phyloP scores from a whole-genome alignment of 2,329 filamentous ascomycete species.

The Beauveria sp. region DNA sequence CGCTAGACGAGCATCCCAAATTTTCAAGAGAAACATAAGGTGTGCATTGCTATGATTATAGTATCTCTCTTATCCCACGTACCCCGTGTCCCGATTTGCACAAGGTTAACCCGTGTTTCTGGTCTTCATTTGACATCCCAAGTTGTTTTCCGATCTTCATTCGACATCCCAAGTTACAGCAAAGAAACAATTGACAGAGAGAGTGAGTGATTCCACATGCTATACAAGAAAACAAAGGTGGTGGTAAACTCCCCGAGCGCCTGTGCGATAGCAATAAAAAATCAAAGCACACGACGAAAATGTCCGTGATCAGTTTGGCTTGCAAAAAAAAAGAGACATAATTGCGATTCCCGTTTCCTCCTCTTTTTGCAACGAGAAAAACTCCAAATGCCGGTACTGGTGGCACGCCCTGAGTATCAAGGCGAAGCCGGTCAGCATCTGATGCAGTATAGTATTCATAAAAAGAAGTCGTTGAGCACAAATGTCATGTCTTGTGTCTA shows the following conservation, averaged over 20 bases:
- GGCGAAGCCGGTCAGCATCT: neutral
- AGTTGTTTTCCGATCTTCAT: neutral
- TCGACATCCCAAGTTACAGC: neutral
- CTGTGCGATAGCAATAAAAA: neutral
- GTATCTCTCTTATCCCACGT: neutral
- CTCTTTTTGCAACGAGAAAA: neutral
- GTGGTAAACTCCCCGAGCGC: slow-evolving; percentile 3
- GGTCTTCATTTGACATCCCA: neutral
- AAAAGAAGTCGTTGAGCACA: slow-evolving; percentile 5
- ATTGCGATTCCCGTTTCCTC: neutral
- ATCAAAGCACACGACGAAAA: neutral
- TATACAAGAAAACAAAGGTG: slow-evolving; percentile 6
- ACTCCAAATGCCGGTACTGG: neutral
- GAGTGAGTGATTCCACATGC: neutral
- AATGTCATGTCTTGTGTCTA: neutral
- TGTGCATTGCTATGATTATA: slow-evolving; percentile 10
- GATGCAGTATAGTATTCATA: slow-evolving; percentile 9
- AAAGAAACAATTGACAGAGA: neutral
- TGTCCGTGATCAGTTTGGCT: neutral
- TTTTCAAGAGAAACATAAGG: neutral
- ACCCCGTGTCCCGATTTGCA: neutral
- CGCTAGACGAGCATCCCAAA: too few species aligned
- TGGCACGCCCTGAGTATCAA: neutral
- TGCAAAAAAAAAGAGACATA: neutral
- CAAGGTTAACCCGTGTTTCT: neutral